These are phyloP conservation scores for Oropetium thomaeum DNA, from an alignment of 176 grass and related monocot genomes.

Conservation along the genomic window DNA sequence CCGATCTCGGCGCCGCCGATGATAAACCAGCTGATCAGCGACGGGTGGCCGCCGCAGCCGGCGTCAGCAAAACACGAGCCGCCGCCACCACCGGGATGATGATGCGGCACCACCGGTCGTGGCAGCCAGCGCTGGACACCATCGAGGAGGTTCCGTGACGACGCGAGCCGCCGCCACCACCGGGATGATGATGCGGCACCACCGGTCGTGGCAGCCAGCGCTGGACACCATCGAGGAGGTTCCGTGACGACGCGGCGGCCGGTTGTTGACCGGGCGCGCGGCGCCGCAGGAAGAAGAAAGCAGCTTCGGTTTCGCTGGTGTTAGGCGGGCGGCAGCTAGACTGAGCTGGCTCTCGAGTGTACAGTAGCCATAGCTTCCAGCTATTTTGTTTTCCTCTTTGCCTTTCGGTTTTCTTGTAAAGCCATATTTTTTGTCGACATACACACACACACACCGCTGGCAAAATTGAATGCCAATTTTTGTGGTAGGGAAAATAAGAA, in stretches of 20 bases:
- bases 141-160: constrained; percentile 66
- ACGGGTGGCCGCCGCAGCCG: neutral
- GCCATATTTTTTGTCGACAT: neutral
- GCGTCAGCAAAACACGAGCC: constrained; percentile 7
- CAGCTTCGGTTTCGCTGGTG: constrained; percentile 35
- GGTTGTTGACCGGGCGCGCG: constrained; percentile 1
- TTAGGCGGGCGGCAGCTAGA: constrained; percentile 43
- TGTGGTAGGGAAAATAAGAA: constrained; percentile 13
- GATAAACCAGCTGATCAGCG: neutral
- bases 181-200: constrained; percentile 38
- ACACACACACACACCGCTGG: constrained; percentile 10
- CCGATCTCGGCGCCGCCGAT: neutral
- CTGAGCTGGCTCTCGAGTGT: constrained; percentile 45
- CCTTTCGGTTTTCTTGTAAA: neutral
- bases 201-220: constrained; percentile 57
- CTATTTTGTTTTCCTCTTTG: neutral
- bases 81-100: neutral
- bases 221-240: constrained; percentile 84
- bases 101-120: constrained; percentile 44
- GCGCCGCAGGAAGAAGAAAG: neutral
- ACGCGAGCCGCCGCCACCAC: neutral
- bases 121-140: constrained; percentile 73
- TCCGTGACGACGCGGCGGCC: constrained; percentile 28
- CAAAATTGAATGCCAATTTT: constrained; percentile 21
- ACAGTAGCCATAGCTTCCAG: constrained; percentile 39